Percentiles rank a stretch among this genome's conserved stretches.
Evolutionary conservation across 306 rosid genomes (phyloP).

Genomic region (Neltuma alba): DNA sequence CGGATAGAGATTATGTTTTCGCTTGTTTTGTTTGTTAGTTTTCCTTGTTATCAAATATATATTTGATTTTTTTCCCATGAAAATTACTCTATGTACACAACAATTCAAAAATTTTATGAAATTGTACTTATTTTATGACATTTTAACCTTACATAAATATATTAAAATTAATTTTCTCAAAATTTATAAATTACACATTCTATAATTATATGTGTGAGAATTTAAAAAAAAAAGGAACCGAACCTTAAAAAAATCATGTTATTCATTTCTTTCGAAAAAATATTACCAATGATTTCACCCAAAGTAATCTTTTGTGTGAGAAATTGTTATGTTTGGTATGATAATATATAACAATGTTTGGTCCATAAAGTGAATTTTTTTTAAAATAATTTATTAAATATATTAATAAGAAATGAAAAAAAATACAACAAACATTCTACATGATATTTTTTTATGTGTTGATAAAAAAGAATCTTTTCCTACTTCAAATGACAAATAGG

Average conservation of each 20-base stretch:
- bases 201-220: background rate
- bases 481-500: background rate
- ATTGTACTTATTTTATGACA: too few relatives aligned
- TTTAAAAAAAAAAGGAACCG: too few relatives aligned
- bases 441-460: background rate
- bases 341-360: background rate
- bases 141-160: background rate
- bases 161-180: too few relatives aligned
- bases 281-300: too few relatives aligned
- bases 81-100: background rate
- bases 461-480: background rate
- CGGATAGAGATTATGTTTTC: background rate
- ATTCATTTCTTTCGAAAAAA: too few relatives aligned
- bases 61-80: background rate
- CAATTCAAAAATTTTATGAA: background rate
- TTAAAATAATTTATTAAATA: too few relatives aligned
- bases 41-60: too few relatives aligned
- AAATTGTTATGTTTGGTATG: background rate
- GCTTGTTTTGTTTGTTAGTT: background rate
- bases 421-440: background rate
- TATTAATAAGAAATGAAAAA: background rate
- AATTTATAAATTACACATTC: background rate
- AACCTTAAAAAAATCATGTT: background rate
- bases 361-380: background rate
- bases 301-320: background rate